Evolutionary conservation across 1,284 basidiomycete species (phyloP), one percentile per base, ranked within the genome.

Genomic region (Ganoderma boninense): DNA sequence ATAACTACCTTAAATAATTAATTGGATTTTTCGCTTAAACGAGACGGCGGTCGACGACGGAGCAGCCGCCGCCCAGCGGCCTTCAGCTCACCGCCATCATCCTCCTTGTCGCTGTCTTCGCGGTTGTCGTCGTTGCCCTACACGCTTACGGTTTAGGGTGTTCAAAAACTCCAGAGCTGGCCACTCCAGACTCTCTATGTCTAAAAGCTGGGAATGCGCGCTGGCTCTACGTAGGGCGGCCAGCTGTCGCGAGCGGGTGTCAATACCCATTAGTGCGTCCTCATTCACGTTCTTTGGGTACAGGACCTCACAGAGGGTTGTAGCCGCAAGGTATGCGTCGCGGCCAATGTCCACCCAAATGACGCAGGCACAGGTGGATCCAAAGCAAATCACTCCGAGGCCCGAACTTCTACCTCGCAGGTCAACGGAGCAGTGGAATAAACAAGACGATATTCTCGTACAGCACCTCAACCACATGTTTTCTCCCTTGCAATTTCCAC

Each of bases 381-480:
- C 52, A 23, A 23, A 52, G 23, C 71, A 46, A 26, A 60, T 69
- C 66, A 54, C 62, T 43, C 64, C 68, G 13, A 54, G 35, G 16
- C 64, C 54, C 29, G 54, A 65, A 13, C 38, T 40, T 23, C 64
- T 59, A 16, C 49, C 46, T 20, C 63, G 46, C 64, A 69, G 61
- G 68, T 61, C 66, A 62, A 67, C 66, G n/a, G 70, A 67, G 35
- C 65, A 74, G 20, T 74, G 70, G 70, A 63, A 44, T 52, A 62
- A 65, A 42, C 65, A 74, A 54, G 73, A 74, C 54, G 64, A 69
- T 11, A 46, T 65, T 20, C 84, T 90, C 59, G 79, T 86, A 35
- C 80, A 85, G 54, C 89, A 94, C 77, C 81, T 94, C n/a, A 84
- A 87, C 75, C 79, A 82, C 40, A 79, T 92, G 43, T 93, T 95